Evolutionary conservation across 768 basidiomycete species (phyloP).

Genomic region (Pulveroboletus sp.): DNA sequence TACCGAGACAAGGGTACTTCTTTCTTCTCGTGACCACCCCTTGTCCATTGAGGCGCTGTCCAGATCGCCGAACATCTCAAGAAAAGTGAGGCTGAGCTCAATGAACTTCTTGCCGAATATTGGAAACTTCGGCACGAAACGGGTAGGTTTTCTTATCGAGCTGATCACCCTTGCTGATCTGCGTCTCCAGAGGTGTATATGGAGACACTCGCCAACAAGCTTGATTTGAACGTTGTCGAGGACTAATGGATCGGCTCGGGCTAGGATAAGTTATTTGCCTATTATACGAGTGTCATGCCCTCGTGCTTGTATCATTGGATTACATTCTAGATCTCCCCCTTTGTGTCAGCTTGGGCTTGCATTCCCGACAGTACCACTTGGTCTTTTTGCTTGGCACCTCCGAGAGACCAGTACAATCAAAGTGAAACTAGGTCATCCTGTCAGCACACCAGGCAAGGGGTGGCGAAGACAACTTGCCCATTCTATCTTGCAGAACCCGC

Average conservation of each 20-base stretch:
- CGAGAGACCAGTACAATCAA: constrained; percentile 60
- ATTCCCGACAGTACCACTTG: constrained; percentile 75
- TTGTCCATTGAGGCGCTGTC: not conserved
- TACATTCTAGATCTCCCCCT: constrained; percentile 33
- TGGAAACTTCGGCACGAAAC: constrained; percentile 77
- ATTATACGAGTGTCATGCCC: constrained; percentile 10
- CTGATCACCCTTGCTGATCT: not conserved
- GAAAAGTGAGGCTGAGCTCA: constrained; percentile 74
- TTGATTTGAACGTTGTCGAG: constrained; percentile 53
- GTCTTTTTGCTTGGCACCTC: constrained; percentile 53
- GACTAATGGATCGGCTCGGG: constrained; percentile 8
- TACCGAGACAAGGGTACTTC: constrained; percentile 59
- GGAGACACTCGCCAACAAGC: constrained; percentile 81
- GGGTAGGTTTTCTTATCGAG: constrained; percentile 39
- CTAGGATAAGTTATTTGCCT: constrained; percentile 16
- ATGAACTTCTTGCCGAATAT: constrained; percentile 79
- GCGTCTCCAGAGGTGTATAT: constrained; percentile 68
- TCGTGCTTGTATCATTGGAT: constrained; percentile 2
- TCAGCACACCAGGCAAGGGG: not conserved
- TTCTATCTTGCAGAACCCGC: constrained; percentile 65
- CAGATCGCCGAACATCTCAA: constrained; percentile 78
- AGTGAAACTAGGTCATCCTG: constrained; percentile 56
- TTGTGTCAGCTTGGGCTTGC: constrained; percentile 38
- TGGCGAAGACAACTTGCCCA: constrained; percentile 58
- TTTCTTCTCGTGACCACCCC: not conserved